Base-by-base conservation (phyloP, 805 yeast species). In the Candida lessepsii region DNA sequence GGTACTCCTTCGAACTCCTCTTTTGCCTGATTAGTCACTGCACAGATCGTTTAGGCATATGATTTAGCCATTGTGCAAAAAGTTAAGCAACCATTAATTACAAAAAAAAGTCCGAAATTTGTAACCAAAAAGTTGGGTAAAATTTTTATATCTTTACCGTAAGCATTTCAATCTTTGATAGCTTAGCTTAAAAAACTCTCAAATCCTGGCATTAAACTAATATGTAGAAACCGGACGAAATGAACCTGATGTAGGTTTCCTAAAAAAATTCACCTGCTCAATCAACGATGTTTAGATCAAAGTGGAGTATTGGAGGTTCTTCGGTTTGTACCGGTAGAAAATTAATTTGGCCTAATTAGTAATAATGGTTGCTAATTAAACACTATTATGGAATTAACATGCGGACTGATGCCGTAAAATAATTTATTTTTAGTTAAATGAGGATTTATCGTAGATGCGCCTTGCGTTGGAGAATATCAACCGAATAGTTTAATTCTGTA, bases 1-100 rank as follows among this genome's bases (percentile, higher is more conserved):
- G 45, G 46, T 31, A 21, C 5, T 32, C 14, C 13, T 2, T 4
- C 10, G 11, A 34, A 35, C 51, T 47, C 51, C 51, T 30, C 51
- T 28, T 36, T 47, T 47, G 24, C 51, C 47, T 40, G 35, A 33
- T 47, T 42, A 42, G 47, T 36, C 46, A 40, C 23, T 3, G 9
- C 30, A 26, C 20, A 3, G 33, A 39, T 31, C 20, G 24, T 29
- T 25, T 32, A 38, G 35, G 40, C 40, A 36, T 36, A 36, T 36
- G 40, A 36, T 36, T 36, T 15, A 21, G 15, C 18, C 17, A 4
- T 29, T 9, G 17, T 29, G 33, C 24, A 29, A 9, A 11, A 18
- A 18, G 6, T 29, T 18, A 29, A 29, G 24, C 33, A 29, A 29
- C 14, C 33, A 28, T 29, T 14, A 18, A 29, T 29, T 29, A 7